phyloP scores from a whole-genome alignment of 1,284 basidiomycete genomes.

The Gomphus bonarii region DNA sequence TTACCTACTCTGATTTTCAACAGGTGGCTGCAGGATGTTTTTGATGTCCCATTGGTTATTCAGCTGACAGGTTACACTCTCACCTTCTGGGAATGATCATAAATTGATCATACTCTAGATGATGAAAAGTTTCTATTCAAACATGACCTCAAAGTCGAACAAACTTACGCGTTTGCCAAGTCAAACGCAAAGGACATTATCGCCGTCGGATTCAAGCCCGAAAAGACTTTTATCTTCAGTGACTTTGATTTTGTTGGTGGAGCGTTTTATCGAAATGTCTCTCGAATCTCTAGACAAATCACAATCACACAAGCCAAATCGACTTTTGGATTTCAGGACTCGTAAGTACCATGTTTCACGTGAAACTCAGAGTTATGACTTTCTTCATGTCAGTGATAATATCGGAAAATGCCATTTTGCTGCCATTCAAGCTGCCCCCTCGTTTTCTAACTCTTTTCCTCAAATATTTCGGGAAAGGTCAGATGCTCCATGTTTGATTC shows the following conservation, averaged over 20 bases:
- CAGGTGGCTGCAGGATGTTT: constrained; percentile 96
- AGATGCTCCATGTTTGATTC: constrained; percentile 90
- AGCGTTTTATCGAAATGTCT: constrained; percentile 90
- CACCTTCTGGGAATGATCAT: constrained; percentile 8
- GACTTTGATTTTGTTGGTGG: constrained; percentile 87
- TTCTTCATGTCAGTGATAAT: constrained; percentile 66
- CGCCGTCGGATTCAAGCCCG: constrained; percentile 85
- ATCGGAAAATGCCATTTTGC: constrained; percentile 98
- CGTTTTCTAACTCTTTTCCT: constrained; percentile 98
- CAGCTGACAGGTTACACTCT: constrained; percentile 73
- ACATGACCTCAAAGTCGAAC: constrained; percentile 83
- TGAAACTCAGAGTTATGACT: background rate
- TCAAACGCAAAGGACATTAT: constrained; percentile 94
- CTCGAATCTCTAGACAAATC: constrained; percentile 87
- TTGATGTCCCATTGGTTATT: constrained; percentile 88
- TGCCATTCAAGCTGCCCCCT: constrained; percentile 93
- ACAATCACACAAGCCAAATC: constrained; percentile 91
- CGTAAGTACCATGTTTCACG: constrained; percentile 40
- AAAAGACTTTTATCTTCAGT: constrained; percentile 97
- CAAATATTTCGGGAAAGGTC: constrained; percentile 87
- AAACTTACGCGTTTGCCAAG: constrained; percentile 77
- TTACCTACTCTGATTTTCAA: background rate
- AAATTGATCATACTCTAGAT: constrained; percentile 38
- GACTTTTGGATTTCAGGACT: constrained; percentile 94
- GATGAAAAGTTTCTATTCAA: constrained; percentile 99